Evolutionary conservation across 495 filamentous ascomycete species (phyloP), one percentile per base, ranked within the genome.

Genomic region (Penicilliopsis zonata): DNA sequence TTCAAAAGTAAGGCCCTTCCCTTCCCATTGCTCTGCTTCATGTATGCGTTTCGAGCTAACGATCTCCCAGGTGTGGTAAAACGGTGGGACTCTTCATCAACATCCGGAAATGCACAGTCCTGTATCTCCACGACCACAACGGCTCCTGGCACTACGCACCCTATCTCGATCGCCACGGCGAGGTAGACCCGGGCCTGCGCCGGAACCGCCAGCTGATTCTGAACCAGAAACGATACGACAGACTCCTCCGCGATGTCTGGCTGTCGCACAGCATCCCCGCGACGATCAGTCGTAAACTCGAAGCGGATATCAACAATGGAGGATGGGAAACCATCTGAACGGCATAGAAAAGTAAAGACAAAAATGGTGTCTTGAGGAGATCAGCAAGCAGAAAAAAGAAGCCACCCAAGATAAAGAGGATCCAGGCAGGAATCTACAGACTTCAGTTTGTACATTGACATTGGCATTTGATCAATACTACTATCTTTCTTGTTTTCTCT

Each of bases 101-200:
- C 53, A 90, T 99, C 46, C 76, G 86, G 32, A 94, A 94, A 62
- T 94, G 92, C 59, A 80, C 71, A 28, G 76, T 94, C 19, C 70
- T 93, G 32, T 94, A 88, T 55, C 57, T 92, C 31, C 79, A 93
- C 57, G 71, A 78, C 41, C 56, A 61, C n/a, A 76, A 80, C 31
- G 90, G 86, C 26, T 86, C 80, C 26, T 98, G 80, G 64, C 78
- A 76, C 44, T 69, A 73, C 23, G 88, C 90, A 5, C 90, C 90
- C 8, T 98, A 95, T 55, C 77, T 95, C 30, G 92, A 96, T 61
- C 79, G 78, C 47, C 87, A 94, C 56, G 92, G 90, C 38, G 90
- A 98, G 63, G 79, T 81, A 1, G 90, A 98, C 59, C 70, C 79
- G 12, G 83, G 84, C 13, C 65, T 98, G 10, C 70, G 86, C 40